These are phyloP conservation scores for Entoloma clypeatum DNA, from an alignment of 1,284 basidiomycete species.

Conservation along the genomic window DNA sequence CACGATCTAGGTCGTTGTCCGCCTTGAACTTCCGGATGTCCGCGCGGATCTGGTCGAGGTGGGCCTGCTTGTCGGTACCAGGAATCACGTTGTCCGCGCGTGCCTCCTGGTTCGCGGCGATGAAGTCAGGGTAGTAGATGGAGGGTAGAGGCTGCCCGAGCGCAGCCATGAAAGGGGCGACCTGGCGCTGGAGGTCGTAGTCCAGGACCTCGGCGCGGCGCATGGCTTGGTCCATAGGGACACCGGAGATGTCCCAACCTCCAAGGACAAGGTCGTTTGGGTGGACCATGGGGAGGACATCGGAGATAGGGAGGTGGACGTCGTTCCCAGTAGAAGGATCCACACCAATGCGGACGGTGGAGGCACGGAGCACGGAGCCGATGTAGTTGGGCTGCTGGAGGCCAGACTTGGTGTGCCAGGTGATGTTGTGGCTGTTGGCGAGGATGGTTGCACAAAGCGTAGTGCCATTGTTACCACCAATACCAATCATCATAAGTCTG, in stretches of 20 bases:
- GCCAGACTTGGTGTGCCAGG: constrained; percentile 94
- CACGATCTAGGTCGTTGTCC: constrained; percentile 79
- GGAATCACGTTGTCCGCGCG: constrained; percentile 92
- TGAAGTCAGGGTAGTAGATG: constrained; percentile 95
- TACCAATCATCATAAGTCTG: constrained; percentile 94
- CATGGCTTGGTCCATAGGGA: constrained; percentile 91
- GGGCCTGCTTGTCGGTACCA: constrained; percentile 84
- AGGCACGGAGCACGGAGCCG: constrained; percentile 89
- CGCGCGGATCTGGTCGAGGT: constrained; percentile 88
- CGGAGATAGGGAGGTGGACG: constrained; percentile 89
- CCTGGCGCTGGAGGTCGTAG: constrained; percentile 96
- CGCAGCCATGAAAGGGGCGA: constrained; percentile 80
- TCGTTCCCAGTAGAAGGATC: constrained; percentile 87
- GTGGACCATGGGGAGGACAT: constrained; percentile 97
- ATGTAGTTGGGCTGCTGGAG: constrained; percentile 96
- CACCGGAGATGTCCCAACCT: constrained; percentile 95
- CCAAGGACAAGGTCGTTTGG: constrained; percentile 97
- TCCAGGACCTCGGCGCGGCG: constrained; percentile 91
- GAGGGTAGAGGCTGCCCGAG: constrained; percentile 88
- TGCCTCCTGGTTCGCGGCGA: constrained; percentile 96
- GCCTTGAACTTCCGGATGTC: constrained; percentile 95
- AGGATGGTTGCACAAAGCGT: constrained; percentile 94
- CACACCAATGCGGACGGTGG: constrained; percentile 88
- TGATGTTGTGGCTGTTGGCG: constrained; percentile 93
- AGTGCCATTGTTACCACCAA: constrained; percentile 97